A percentile compares a stretch with the other conserved stretches of the same genome.
These are phyloP conservation scores for Talaromyces atroroseus DNA, from an alignment of 2,329 filamentous ascomycete species.

Conservation along the genomic window DNA sequence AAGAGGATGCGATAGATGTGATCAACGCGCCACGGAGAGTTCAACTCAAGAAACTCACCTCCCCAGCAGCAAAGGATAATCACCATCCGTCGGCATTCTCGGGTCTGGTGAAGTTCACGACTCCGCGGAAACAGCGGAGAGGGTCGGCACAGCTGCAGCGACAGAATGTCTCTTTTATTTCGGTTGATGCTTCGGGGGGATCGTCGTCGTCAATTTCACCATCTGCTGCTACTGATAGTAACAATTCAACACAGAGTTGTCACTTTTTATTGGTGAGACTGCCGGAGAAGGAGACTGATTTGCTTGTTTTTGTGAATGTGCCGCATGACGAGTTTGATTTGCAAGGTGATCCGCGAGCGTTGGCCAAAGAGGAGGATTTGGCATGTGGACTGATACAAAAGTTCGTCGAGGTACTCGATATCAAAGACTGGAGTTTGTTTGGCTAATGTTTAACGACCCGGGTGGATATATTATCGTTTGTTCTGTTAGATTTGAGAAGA, in stretches of 20 bases:
- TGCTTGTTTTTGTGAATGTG: conserved; percentile 82
- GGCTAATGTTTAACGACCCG: conserved; percentile 19
- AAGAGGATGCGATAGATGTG: conserved; percentile 59
- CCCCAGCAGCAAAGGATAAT: conserved; percentile 8
- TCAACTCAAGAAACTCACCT: conserved; percentile 33
- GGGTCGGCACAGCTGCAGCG: conserved; percentile 8
- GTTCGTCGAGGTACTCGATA: conserved; percentile 67
- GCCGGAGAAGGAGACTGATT: conserved; percentile 68
- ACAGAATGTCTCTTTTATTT: background rate
- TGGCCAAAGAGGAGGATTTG: conserved; percentile 59
- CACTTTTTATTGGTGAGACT: conserved; percentile 73
- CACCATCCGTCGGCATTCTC: conserved; percentile 20
- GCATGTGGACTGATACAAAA: conserved; percentile 28
- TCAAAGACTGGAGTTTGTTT: conserved; percentile 79
- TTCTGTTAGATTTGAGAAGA: background rate
- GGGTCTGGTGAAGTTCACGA: conserved; percentile 25
- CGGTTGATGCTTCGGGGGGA: background rate
- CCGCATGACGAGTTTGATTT: conserved; percentile 72
- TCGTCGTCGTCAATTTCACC: background rate
- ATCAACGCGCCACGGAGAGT: conserved; percentile 59
- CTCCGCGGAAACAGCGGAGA: conserved; percentile 16
- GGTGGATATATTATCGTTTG: no score
- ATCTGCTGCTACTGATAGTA: conserved; percentile 12
- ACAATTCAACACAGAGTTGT: conserved; percentile 54
- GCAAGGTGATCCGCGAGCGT: conserved; percentile 62